Evolutionary conservation across 1,284 basidiomycete species (phyloP).

Genomic region (Ganoderma resinaceum): DNA sequence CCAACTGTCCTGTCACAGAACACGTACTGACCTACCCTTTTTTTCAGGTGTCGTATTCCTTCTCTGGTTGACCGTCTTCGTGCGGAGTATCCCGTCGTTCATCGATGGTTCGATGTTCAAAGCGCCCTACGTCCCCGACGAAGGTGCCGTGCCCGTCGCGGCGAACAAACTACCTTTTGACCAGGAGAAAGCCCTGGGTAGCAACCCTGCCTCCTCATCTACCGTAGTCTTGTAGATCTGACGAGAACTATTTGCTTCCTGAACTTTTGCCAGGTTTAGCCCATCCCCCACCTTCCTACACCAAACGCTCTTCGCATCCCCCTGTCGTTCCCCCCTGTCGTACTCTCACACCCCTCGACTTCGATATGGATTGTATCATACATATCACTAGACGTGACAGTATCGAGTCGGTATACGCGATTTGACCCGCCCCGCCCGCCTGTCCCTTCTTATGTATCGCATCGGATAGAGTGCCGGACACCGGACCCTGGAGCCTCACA

Average conservation of each 20-base stretch:
- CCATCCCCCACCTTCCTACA: constrained; percentile 5
- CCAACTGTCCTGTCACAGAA: constrained; percentile 16
- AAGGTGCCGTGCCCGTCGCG: constrained; percentile 4
- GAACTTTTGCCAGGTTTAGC: constrained; percentile 1
- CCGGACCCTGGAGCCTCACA: constrained; percentile 22
- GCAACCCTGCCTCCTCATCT: constrained; percentile 14
- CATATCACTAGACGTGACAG: constrained; percentile 15
- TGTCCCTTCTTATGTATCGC: constrained; percentile 18
- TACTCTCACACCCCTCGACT: constrained; percentile 12
- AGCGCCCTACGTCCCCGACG: constrained; percentile 46
- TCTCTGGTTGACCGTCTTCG: constrained; percentile 53
- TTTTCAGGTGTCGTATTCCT: constrained; percentile 47
- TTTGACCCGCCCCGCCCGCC: constrained; percentile 12
- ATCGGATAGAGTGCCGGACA: constrained; percentile 30
- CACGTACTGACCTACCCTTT: neutral
- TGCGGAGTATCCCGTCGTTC: constrained; percentile 48
- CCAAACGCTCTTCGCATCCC: constrained; percentile 3
- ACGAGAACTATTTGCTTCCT: constrained; percentile 1
- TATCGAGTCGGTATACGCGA: constrained; percentile 4
- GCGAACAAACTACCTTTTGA: constrained; percentile 13
- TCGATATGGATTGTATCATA: constrained; percentile 26
- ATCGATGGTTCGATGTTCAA: constrained; percentile 54
- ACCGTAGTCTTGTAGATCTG: constrained; percentile 23
- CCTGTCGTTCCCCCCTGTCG: constrained; percentile 9
- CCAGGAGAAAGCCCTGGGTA: constrained; percentile 27